Conservation (phyloP, 2,329 filamentous ascomycete genomes). For the Colletotrichum agaves region DNA sequence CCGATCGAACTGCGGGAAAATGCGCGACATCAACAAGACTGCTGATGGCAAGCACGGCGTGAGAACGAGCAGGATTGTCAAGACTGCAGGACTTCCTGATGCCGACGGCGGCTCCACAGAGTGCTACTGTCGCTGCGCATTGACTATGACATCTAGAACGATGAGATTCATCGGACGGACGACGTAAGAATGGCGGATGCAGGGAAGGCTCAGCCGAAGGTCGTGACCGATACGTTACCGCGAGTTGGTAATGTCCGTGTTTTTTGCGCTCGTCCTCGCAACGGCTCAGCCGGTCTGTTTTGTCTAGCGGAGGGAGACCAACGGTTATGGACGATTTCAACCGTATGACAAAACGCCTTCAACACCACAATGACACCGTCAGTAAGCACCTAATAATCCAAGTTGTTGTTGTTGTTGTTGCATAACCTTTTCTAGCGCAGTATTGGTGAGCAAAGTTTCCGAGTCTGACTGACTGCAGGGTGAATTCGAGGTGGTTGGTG, state of each 20-base stretch:
- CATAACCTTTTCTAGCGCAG: conserved; percentile 5
- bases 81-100: background rate
- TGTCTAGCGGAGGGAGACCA: background rate
- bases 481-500: background rate
- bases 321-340: background rate
- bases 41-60: background rate
- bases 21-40: background rate
- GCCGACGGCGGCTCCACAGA: background rate
- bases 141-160: background rate
- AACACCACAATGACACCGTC: background rate
- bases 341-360: background rate
- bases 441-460: background rate
- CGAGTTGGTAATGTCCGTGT: background rate
- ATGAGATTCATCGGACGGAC: conserved; percentile 8
- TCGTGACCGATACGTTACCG: background rate
- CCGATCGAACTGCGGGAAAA: conserved; percentile 16
- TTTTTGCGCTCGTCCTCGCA: background rate
- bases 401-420: background rate
- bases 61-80: background rate
- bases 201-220: background rate
- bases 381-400: background rate
- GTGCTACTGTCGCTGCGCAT: background rate
- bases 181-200: background rate
- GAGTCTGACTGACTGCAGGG: background rate
- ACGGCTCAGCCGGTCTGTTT: background rate